These are phyloP conservation scores for Hammondia hammondi DNA, from an alignment of 169 alveolate species.

Conservation along the genomic window DNA sequence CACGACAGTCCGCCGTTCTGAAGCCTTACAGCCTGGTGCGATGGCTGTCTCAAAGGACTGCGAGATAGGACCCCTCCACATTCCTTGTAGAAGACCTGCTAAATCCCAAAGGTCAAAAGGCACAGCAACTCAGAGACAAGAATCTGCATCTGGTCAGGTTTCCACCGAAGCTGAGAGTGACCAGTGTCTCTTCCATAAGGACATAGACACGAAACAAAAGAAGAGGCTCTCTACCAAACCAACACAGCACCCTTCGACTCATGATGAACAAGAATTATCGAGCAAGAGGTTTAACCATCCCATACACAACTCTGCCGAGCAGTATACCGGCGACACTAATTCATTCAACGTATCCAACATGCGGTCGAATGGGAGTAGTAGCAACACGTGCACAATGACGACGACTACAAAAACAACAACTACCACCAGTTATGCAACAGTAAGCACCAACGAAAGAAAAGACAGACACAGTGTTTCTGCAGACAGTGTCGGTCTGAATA, in stretches of 20 bases:
- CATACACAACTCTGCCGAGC: background rate
- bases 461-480: background rate
- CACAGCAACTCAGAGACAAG: background rate
- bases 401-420: background rate
- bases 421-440: background rate
- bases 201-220: too few species aligned
- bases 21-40: background rate
- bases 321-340: background rate
- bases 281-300: background rate
- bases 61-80: background rate
- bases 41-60: background rate
- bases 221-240: too few species aligned
- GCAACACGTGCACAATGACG: background rate
- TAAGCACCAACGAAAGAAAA: background rate
- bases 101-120: background rate
- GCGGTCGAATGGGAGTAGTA: background rate
- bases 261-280: background rate
- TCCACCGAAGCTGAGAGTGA: too few species aligned
- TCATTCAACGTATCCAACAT: background rate
- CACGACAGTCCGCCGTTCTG: background rate
- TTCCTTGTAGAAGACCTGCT: background rate
- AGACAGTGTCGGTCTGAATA: background rate
- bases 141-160: too few species aligned
- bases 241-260: too few species aligned
- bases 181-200: too few species aligned